A percentile compares a stretch with the other conserved stretches of the same genome.
Conservation (phyloP, 306 rosid species). For the Luffa aegyptiaca region DNA sequence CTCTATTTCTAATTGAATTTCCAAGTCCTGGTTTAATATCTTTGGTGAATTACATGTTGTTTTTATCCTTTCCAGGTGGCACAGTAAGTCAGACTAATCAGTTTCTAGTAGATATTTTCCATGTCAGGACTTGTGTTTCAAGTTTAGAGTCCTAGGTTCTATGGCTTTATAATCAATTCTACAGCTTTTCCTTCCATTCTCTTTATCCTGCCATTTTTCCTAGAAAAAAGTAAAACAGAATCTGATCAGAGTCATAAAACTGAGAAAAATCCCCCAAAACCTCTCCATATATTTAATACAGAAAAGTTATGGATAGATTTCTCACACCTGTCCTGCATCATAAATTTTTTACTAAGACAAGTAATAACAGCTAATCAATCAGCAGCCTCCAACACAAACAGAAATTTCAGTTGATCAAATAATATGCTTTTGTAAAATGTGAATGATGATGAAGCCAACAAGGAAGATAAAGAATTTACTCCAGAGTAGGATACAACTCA, state of each 20-base stretch:
- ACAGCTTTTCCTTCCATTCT: background rate
- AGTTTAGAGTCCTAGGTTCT: background rate
- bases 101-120: background rate
- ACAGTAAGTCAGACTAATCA: background rate
- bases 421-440: background rate
- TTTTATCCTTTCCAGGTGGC: background rate
- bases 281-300: background rate
- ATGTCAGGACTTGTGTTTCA: background rate
- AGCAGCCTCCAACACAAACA: background rate
- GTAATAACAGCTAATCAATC: background rate
- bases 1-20: background rate
- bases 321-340: background rate
- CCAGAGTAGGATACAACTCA: background rate
- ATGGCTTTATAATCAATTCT: background rate
- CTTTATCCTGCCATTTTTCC: background rate
- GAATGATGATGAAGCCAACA: background rate
- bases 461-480: background rate
- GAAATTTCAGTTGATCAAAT: background rate
- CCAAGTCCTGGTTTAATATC: background rate
- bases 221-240: background rate
- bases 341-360: background rate
- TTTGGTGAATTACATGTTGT: background rate
- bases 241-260: background rate
- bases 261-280: background rate
- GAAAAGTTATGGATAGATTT: background rate